Conservation (phyloP, 2,329 filamentous ascomycete species). For the Aspergillus tubingensis region DNA sequence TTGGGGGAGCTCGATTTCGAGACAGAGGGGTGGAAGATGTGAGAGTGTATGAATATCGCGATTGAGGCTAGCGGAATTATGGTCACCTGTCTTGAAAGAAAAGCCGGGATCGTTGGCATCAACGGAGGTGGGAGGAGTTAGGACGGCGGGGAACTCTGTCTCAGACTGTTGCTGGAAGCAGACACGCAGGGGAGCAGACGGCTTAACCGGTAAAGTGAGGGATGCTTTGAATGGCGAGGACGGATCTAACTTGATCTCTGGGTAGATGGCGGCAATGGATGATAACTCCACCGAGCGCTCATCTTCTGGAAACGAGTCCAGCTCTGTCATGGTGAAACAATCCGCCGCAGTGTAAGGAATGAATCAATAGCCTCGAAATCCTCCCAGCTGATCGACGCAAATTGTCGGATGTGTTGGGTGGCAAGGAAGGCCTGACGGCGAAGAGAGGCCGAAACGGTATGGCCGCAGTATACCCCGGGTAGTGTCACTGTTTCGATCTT, state of each 20-base stretch:
- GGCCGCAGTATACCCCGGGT: constrained; percentile 11
- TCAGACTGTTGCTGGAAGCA: constrained; percentile 43
- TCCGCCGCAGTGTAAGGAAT: background rate
- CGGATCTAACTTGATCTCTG: constrained; percentile 57
- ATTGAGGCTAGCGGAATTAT: constrained; percentile 14
- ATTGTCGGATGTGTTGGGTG: constrained; percentile 10
- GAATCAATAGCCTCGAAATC: background rate
- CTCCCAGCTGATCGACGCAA: background rate
- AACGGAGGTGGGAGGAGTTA: constrained; percentile 47
- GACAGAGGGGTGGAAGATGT: constrained; percentile 58
- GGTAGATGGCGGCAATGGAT: constrained; percentile 63
- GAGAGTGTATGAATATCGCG: constrained; percentile 51
- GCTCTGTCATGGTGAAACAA: constrained; percentile 38
- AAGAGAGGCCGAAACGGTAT: constrained; percentile 9
- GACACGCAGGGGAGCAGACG: constrained; percentile 54
- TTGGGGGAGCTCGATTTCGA: constrained; percentile 56
- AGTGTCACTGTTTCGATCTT: constrained; percentile 5
- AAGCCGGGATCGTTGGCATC: constrained; percentile 29
- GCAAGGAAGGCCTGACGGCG: constrained; percentile 15
- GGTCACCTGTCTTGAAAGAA: constrained; percentile 23
- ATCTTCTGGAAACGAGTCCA: constrained; percentile 46
- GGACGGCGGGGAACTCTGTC: constrained; percentile 33
- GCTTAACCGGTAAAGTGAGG: constrained; percentile 59
- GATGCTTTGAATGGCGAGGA: constrained; percentile 51
- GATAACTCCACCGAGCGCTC: constrained; percentile 62